Evolutionary conservation across 306 rosid species (phyloP), one percentile per base, ranked within the genome.

Genomic region (Trifolium repens): DNA sequence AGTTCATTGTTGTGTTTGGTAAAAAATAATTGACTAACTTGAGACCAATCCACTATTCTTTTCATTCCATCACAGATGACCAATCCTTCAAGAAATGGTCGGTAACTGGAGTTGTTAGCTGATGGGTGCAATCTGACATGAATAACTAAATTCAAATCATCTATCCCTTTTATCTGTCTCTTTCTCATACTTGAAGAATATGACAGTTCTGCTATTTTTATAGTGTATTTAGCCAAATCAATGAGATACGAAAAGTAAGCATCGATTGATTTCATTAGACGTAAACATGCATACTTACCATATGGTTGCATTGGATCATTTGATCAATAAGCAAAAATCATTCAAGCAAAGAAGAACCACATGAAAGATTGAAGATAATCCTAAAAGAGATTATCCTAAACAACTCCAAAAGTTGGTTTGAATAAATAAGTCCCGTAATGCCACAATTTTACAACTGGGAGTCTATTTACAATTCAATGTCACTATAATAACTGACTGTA

Each of bases 401-500:
- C 73, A 43, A 78, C 26, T 53, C 49, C 40, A 32, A 24, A 50
- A 60, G 58, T 61, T 54, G 47, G 19, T 63, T 53, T 52, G 34
- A 52, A 64, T 11, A 30, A 40, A 32, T 32, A 32, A 32, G 60
- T 17, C 74, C 24, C 34, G 24, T 53, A 11, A 35, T 27, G 64
- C 32, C n/a, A 34, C 12, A 39, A 54, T 16, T 27, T 35, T 39
- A 40, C 30, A 49, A 58, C 63, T 49, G n/a, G 61, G 44, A 62
- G 69, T 69, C 81, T 70, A 81, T 84, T 47, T 84, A 81, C 88
- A 74, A 70, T 74, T 78, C 44, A 44, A 15, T 58, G 73, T 17
- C 60, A 78, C 73, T 26, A 66, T 52, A 72, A 73, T 59, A n/a
- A 58, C 53, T 15, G 50, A 71, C 54, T 70, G 24, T 62, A 65